These are phyloP conservation scores for Castanopsis chinensis DNA, from an alignment of 306 rosid species.

Conservation along the genomic window DNA sequence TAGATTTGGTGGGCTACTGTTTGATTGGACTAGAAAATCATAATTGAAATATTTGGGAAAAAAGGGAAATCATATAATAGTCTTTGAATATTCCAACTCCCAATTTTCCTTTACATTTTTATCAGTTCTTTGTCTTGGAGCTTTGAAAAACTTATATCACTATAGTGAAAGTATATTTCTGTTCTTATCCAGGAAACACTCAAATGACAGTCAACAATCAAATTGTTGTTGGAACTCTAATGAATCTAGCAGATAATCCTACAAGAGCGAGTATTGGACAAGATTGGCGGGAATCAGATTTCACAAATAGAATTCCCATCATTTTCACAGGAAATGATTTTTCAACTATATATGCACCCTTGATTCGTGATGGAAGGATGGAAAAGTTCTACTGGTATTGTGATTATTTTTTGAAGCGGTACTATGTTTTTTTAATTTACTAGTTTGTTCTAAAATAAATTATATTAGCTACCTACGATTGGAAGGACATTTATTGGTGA, in stretches of 20 bases:
- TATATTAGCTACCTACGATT: not conserved
- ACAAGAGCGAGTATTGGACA: slow-evolving; percentile 92
- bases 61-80: not conserved
- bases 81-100: slow-evolving; percentile 10
- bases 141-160: slow-evolving; percentile 5
- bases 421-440: slow-evolving; percentile 9
- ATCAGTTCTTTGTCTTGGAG: slow-evolving; percentile 6
- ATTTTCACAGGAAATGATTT: slow-evolving; percentile 96
- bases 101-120: not conserved
- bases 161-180: slow-evolving; percentile 15
- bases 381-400: slow-evolving; percentile 91
- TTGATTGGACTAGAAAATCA: slow-evolving; percentile 18
- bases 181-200: slow-evolving; percentile 60
- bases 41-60: not conserved
- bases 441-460: slow-evolving; percentile 1
- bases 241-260: slow-evolving; percentile 94
- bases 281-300: slow-evolving; percentile 82
- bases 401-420: slow-evolving; percentile 13
- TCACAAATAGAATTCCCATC: slow-evolving; percentile 79
- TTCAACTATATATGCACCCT: slow-evolving; percentile 91
- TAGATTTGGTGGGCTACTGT: slow-evolving; percentile 74
- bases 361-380: slow-evolving; percentile 99
- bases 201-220: slow-evolving; percentile 99
- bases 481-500: not conserved
- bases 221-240: slow-evolving; percentile 94